A percentile compares a stretch with the other conserved stretches of the same genome.
Evolutionary conservation across 2,329 filamentous ascomycete genomes (phyloP).

Genomic region (Dothidotthia symphoricarpi): DNA sequence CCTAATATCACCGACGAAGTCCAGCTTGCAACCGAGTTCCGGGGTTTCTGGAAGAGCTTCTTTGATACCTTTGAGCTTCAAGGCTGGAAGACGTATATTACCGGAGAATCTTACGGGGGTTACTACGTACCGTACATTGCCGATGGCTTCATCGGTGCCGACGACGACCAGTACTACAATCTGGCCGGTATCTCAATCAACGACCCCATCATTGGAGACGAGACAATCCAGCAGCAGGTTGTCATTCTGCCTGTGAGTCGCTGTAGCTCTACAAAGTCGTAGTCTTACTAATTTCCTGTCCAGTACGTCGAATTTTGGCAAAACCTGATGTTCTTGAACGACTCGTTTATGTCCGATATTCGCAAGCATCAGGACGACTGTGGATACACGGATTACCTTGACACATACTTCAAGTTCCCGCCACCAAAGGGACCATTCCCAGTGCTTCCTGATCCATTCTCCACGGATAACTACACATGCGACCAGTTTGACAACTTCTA

Average conservation of each 20-base stretch:
- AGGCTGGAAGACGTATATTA: slow-evolving; percentile 55
- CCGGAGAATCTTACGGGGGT: slow-evolving; percentile 58
- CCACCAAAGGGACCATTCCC: slow-evolving; percentile 38
- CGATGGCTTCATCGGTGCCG: slow-evolving; percentile 54
- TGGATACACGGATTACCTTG: slow-evolving; percentile 24
- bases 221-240: slow-evolving; percentile 41
- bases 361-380: slow-evolving; percentile 31
- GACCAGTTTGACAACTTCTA: slow-evolving; percentile 45
- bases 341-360: slow-evolving; percentile 42
- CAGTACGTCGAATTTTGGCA: slow-evolving; percentile 42
- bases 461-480: slow-evolving; percentile 31
- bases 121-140: slow-evolving; percentile 59
- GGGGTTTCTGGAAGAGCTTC: slow-evolving; percentile 56
- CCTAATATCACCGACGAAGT: slow-evolving; percentile 51
- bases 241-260: slow-evolving; percentile 24
- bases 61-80: slow-evolving; percentile 55
- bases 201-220: slow-evolving; percentile 48
- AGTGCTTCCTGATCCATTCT: slow-evolving; percentile 23
- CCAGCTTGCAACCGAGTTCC: slow-evolving; percentile 49
- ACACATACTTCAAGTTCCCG: slow-evolving; percentile 44
- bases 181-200: slow-evolving; percentile 53
- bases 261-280: too few relatives aligned
- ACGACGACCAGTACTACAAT: slow-evolving; percentile 53
- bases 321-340: slow-evolving; percentile 45
- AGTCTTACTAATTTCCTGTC: too few relatives aligned